Percentiles rank a stretch among this genome's conserved stretches.
Evolutionary conservation across 495 filamentous ascomycete species (phyloP).

Genomic region (Penicillium bialowiezense): DNA sequence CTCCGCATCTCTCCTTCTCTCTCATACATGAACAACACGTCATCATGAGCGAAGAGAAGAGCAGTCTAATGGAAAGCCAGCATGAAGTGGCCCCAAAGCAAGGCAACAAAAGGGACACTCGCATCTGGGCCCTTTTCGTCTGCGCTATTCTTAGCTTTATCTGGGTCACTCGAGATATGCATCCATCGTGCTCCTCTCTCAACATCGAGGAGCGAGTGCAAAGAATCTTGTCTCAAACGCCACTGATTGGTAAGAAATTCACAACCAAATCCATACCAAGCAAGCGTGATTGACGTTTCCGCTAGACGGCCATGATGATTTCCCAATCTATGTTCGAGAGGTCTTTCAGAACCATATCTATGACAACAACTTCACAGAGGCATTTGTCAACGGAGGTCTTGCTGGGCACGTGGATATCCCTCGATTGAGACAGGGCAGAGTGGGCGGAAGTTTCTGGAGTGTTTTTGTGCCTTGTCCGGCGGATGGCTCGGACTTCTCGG

Average conservation of each 20-base stretch:
- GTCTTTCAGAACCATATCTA: conserved; percentile 77
- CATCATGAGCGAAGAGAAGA: neutral
- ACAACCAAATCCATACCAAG: neutral
- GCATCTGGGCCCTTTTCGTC: conserved; percentile 12
- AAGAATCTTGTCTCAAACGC: conserved; percentile 67
- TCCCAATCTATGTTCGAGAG: conserved; percentile 70
- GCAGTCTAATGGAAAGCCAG: neutral
- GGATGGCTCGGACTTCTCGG: conserved; percentile 68
- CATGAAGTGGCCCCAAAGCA: neutral
- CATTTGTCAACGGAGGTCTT: conserved; percentile 66
- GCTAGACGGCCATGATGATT: conserved; percentile 88
- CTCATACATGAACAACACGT: neutral
- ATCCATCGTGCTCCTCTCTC: conserved; percentile 4
- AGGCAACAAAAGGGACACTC: neutral
- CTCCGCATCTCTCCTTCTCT: neutral
- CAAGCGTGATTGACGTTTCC: neutral
- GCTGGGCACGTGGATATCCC: conserved; percentile 77
- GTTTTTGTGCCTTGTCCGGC: conserved; percentile 75
- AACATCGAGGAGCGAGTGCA: conserved; percentile 65
- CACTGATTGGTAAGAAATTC: conserved; percentile 65
- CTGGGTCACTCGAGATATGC: conserved; percentile 17
- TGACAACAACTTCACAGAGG: conserved; percentile 62
- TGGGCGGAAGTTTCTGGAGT: conserved; percentile 84
- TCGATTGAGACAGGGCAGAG: conserved; percentile 46
- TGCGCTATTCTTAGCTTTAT: conserved; percentile 5